Evolutionary conservation across 306 rosid species (phyloP).

Genomic region (Amphicarpaea edgeworthii): DNA sequence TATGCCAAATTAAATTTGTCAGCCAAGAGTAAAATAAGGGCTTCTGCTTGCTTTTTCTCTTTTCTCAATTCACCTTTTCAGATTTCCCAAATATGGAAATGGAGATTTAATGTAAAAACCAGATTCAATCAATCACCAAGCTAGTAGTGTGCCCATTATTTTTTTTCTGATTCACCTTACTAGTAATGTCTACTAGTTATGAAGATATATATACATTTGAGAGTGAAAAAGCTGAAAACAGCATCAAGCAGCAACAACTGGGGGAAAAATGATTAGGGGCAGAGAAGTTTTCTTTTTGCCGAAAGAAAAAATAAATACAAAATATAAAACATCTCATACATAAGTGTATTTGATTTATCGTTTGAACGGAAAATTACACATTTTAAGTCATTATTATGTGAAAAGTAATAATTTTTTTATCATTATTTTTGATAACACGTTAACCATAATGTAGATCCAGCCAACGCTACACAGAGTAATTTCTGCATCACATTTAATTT

Average conservation of each 20-base stretch:
- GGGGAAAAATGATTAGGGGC: constrained; percentile 10
- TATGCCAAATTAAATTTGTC: constrained; percentile 53
- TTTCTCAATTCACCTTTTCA: constrained; percentile 44
- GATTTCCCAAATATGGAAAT: constrained; percentile 47
- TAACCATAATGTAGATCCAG: too few relatives aligned
- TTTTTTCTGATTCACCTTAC: constrained; percentile 22
- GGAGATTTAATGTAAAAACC: constrained; percentile 41
- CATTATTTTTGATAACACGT: too few relatives aligned
- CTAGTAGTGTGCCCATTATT: constrained; percentile 45
- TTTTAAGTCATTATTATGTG: too few relatives aligned
- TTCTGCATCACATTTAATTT: too few relatives aligned
- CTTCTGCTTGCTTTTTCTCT: constrained; percentile 47
- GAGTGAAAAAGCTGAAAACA: constrained; percentile 39
- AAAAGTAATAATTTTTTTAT: too few relatives aligned
- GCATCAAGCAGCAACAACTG: constrained; percentile 38
- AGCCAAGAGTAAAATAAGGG: constrained; percentile 49
- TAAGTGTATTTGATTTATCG: too few relatives aligned
- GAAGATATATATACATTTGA: constrained; percentile 42
- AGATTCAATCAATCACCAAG: constrained; percentile 42
- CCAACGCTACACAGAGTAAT: too few relatives aligned
- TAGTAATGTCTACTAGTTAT: constrained; percentile 34
- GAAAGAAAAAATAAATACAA: constrained; percentile 28
- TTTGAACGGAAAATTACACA: too few relatives aligned
- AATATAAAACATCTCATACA: too few relatives aligned
- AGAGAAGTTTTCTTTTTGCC: constrained; percentile 32